Evolutionary conservation across 148 eudicot species (phyloP).

Genomic region (Fagopyrum esculentum): DNA sequence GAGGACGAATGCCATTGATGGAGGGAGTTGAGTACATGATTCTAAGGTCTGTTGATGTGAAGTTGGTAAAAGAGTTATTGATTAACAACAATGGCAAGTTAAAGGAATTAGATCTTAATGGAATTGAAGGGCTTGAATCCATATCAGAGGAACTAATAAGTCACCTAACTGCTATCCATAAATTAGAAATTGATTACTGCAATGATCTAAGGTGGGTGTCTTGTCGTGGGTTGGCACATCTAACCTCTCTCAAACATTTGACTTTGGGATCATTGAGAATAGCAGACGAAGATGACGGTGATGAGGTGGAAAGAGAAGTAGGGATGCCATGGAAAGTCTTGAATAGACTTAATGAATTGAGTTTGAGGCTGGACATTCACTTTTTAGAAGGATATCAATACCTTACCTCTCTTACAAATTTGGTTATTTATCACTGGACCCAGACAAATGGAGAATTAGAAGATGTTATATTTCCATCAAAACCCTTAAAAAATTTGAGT

Average conservation of each 20-base stretch:
- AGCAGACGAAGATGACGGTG: too few relatives aligned
- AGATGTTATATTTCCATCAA: background rate
- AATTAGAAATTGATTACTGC: accelerated
- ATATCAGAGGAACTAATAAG: background rate
- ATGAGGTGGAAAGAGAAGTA: background rate
- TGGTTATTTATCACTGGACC: background rate
- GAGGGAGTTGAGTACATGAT: background rate
- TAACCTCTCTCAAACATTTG: background rate
- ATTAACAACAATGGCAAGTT: background rate
- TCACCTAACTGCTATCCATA: background rate
- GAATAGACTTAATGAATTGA: background rate
- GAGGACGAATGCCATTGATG: background rate
- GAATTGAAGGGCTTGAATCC: background rate
- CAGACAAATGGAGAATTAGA: background rate
- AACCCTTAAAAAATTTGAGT: background rate
- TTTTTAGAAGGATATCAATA: background rate
- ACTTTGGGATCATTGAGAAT: accelerated
- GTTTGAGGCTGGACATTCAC: background rate
- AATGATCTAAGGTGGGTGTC: background rate
- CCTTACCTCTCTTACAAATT: background rate
- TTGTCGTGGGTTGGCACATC: background rate
- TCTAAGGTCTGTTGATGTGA: background rate
- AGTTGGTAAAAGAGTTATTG: background rate
- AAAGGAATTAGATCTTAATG: background rate
- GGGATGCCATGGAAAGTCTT: background rate